phyloP scores from a whole-genome alignment of 2,329 filamentous ascomycete species.

The Penicillium janthinellum region DNA sequence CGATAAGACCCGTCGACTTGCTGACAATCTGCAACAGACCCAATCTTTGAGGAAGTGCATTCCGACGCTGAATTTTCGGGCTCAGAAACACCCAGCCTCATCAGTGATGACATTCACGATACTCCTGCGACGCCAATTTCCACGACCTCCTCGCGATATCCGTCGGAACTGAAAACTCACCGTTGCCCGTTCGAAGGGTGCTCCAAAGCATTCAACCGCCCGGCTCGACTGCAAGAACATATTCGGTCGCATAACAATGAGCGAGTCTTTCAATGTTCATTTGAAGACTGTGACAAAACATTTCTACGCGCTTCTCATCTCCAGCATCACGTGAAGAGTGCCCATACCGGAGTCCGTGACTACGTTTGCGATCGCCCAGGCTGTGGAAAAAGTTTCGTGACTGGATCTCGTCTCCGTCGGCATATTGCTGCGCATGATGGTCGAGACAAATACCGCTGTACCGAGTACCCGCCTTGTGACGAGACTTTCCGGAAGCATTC shows the following conservation, averaged over 20 bases:
- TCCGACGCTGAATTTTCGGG: constrained; percentile 39
- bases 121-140: constrained; percentile 56
- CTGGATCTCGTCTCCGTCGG: constrained; percentile 72
- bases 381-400: constrained; percentile 81
- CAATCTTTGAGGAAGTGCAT: constrained; percentile 35
- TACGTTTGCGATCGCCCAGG: constrained; percentile 71
- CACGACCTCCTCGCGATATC: constrained; percentile 52
- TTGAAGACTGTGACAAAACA: constrained; percentile 73
- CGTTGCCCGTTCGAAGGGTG: constrained; percentile 74
- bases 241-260: constrained; percentile 83
- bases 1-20: constrained; percentile 6
- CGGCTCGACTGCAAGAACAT: constrained; percentile 76
- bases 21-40: constrained; percentile 41
- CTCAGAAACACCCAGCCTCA: constrained; percentile 31
- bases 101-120: constrained; percentile 40
- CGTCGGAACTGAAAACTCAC: constrained; percentile 75
- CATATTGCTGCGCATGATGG: constrained; percentile 79
- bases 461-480: constrained; percentile 68
- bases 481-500: constrained; percentile 85
- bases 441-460: constrained; percentile 74
- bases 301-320: constrained; percentile 88
- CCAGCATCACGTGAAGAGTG: constrained; percentile 79
- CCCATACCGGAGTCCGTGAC: constrained; percentile 70
- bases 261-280: constrained; percentile 73
- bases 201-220: constrained; percentile 82